Evolutionary conservation across 371 early-diverging fungal species (phyloP).

Genomic region (Conidiobolus coronatus): DNA sequence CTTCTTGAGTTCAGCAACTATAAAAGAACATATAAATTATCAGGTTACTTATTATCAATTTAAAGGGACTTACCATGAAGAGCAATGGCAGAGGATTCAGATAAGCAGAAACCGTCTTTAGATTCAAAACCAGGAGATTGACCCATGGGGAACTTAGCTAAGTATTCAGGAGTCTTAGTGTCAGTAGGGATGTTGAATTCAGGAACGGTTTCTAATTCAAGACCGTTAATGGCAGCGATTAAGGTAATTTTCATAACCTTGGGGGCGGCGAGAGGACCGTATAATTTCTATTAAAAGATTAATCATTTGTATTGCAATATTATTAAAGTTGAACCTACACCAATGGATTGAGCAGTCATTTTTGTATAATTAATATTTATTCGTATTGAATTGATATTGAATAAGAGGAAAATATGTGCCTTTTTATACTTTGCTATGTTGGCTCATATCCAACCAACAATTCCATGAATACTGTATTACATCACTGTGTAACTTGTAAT

Average conservation of each 20-base stretch:
- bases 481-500: too few relatives aligned
- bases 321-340: too few relatives aligned
- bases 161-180: conserved; percentile 55
- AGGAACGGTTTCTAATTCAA: conserved; percentile 31
- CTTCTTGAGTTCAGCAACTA: conserved; percentile 33
- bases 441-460: too few relatives aligned
- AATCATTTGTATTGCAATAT: too few relatives aligned
- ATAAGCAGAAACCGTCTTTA: conserved; percentile 24
- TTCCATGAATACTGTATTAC: too few relatives aligned
- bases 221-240: conserved; percentile 51
- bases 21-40: too few relatives aligned
- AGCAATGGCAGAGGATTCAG: conserved; percentile 67
- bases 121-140: conserved; percentile 53
- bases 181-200: conserved; percentile 37
- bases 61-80: conserved; percentile 38
- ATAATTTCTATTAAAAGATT: neutral
- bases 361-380: too few relatives aligned
- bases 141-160: conserved; percentile 39
- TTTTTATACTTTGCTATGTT: too few relatives aligned
- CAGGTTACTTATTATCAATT: too few relatives aligned
- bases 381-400: too few relatives aligned
- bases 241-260: conserved; percentile 35
- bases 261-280: conserved; percentile 12
- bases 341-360: too few relatives aligned
- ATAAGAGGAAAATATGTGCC: too few relatives aligned